phyloP scores from a whole-genome alignment of 2,329 filamentous ascomycete species.

The Trichoderma koningiopsis region DNA sequence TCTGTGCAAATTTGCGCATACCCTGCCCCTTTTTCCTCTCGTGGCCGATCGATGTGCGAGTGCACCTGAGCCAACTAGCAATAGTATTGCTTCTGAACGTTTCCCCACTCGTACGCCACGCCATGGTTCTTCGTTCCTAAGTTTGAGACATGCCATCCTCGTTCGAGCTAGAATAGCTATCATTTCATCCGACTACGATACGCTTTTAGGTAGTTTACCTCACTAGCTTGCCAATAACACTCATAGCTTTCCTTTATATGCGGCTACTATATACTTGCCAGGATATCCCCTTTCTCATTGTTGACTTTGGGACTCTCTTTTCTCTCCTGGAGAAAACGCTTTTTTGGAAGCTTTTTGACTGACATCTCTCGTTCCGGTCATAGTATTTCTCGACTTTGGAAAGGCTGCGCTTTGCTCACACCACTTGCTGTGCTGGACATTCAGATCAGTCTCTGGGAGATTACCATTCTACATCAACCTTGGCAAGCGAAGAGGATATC shows the following conservation, averaged over 20 bases:
- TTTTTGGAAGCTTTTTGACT: slow-evolving; percentile 9
- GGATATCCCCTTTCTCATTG: slow-evolving; percentile 10
- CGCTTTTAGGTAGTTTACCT: slow-evolving; percentile 16
- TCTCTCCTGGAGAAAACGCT: neutral
- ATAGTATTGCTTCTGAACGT: neutral
- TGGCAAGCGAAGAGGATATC: slow-evolving; percentile 23
- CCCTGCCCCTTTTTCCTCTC: neutral
- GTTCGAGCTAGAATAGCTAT: slow-evolving; percentile 28
- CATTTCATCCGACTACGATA: slow-evolving; percentile 4
- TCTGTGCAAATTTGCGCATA: neutral
- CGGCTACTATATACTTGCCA: slow-evolving; percentile 7
- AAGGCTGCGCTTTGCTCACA: slow-evolving; percentile 65
- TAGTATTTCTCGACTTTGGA: slow-evolving; percentile 76
- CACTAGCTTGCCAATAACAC: slow-evolving; percentile 12
- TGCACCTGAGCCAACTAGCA: slow-evolving; percentile 14
- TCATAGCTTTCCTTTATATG: slow-evolving; percentile 4
- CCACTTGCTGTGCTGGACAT: slow-evolving; percentile 38
- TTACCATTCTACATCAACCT: slow-evolving; percentile 31
- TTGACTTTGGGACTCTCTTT: neutral
- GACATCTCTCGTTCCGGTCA: slow-evolving; percentile 10
- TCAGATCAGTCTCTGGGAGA: slow-evolving; percentile 34
- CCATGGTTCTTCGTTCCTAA: slow-evolving; percentile 40
- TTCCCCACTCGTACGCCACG: slow-evolving; percentile 26
- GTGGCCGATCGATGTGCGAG: slow-evolving; percentile 8
- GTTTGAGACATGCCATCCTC: slow-evolving; percentile 45